Evolutionary conservation across 345 rosid genomes (phyloP), one percentile per base, ranked within the genome.

Genomic region (Populus nigra): DNA sequence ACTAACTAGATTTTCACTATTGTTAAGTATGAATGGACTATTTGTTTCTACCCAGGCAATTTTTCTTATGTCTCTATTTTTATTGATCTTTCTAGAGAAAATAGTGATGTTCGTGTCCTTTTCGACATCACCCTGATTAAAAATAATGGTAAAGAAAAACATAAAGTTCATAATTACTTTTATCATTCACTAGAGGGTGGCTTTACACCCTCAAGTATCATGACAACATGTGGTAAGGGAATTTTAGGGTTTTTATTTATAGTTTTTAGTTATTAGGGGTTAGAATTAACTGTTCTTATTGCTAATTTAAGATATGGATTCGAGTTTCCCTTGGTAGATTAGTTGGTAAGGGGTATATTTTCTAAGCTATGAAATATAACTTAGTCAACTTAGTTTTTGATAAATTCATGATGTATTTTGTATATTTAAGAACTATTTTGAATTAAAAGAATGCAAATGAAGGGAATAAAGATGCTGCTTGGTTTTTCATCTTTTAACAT

Each of bases 1-100:
- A 97, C 98, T 57, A 91, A 93, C 91, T 97, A 95, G 70, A 91
- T 84, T 62, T 93, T 95, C 92, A 82, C 89, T 69, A 90, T 95
- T 50, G 96, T 94, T 0, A 96, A 92, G 0, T 92, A 88, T 78
- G 92, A 93, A 74, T 95, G 99, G 97, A 96, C 97, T 20, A 93
- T 94, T 77, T 93, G 91, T 82, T 93, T 94, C 80, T 94, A 94
- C 63, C 96, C 96, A 0, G 98, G 91, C 74, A 88, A 87, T 77
- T 90, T 98, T 3, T 80, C 89, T 5, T 95, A 93, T 50, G 98
- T 95, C 57, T 93, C 96, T 10, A 92, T 93, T 8, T 95, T 95
- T 80, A 94, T 95, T 35, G 98, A 98, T 22, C 88, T 95, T 5
- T 97, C 99, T 72, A 95, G 96, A 90, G 98, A 95, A 53, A 98